Evolutionary conservation across 2,329 filamentous ascomycete species (phyloP).

Genomic region (Cladobotryum mycophilum): DNA sequence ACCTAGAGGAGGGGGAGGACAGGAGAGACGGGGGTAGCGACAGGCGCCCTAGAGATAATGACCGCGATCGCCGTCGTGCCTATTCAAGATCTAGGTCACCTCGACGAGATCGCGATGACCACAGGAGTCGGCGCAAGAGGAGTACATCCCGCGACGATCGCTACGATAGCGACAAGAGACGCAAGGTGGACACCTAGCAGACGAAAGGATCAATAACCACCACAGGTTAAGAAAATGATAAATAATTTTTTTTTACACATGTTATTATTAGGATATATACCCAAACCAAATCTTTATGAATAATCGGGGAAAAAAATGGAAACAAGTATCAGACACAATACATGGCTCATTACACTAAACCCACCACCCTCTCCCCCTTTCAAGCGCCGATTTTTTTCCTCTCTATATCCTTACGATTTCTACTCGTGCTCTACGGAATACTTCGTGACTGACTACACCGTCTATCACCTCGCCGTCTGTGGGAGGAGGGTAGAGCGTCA

Average conservation of each 20-base stretch:
- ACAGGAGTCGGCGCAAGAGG: conserved; percentile 48
- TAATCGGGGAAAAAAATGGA: too few species aligned
- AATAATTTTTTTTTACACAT: background rate
- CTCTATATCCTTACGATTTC: conserved; percentile 73
- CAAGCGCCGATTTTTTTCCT: background rate
- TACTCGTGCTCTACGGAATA: conserved; percentile 78
- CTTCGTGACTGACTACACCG: conserved; percentile 61
- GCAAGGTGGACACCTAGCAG: conserved; percentile 43
- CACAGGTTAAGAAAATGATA: background rate
- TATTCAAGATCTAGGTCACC: conserved; percentile 50
- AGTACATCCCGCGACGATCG: conserved; percentile 52
- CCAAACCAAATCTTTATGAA: background rate
- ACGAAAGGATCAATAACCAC: conserved; percentile 15
- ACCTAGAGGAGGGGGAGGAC: conserved; percentile 17
- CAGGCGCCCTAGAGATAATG: background rate
- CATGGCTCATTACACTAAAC: too few species aligned
- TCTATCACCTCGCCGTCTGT: conserved; percentile 52
- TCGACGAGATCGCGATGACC: conserved; percentile 37
- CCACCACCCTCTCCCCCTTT: too few species aligned
- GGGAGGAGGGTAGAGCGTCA: conserved; percentile 64
- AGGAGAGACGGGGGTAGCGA: conserved; percentile 6
- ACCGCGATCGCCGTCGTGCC: conserved; percentile 13
- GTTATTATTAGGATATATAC: background rate
- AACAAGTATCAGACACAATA: too few species aligned
- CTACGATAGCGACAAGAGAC: conserved; percentile 54